Conservation (phyloP, 768 basidiomycete genomes). For the Trametes gibbosa region DNA sequence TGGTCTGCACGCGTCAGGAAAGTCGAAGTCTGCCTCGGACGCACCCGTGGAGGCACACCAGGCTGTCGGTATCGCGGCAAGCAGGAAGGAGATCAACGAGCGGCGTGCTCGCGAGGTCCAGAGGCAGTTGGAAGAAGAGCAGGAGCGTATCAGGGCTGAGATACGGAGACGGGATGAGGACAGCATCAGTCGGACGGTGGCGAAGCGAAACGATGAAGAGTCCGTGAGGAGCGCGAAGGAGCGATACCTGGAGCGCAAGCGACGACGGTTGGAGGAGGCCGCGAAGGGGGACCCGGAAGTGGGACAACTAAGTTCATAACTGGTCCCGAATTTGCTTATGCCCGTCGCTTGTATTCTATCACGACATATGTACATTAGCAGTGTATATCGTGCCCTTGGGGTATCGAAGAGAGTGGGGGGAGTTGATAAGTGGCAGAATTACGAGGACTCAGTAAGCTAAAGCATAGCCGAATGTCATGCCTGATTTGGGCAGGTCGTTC, state of each 20-base stretch:
- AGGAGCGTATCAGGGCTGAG: constrained; percentile 53
- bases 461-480: neutral
- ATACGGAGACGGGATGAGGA: constrained; percentile 60
- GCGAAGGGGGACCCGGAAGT: constrained; percentile 10
- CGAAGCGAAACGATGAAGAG: constrained; percentile 73
- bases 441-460: neutral
- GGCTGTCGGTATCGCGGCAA: constrained; percentile 85
- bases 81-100: constrained; percentile 77
- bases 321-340: neutral
- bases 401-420: neutral
- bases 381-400: neutral
- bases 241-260: constrained; percentile 78
- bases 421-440: neutral
- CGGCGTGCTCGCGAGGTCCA: constrained; percentile 77
- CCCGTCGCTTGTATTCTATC: neutral
- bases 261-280: constrained; percentile 59
- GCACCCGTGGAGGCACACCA: constrained; percentile 51
- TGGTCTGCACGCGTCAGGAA: constrained; percentile 39
- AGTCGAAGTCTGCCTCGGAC: constrained; percentile 23
- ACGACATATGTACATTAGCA: neutral
- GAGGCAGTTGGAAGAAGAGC: constrained; percentile 75
- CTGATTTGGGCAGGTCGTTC: neutral
- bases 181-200: constrained; percentile 61
- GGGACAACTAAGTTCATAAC: constrained; percentile 3
- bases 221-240: constrained; percentile 72